phyloP scores from a whole-genome alignment of 163 green algal genomes.

The Coccomyxa subellipsoidea region DNA sequence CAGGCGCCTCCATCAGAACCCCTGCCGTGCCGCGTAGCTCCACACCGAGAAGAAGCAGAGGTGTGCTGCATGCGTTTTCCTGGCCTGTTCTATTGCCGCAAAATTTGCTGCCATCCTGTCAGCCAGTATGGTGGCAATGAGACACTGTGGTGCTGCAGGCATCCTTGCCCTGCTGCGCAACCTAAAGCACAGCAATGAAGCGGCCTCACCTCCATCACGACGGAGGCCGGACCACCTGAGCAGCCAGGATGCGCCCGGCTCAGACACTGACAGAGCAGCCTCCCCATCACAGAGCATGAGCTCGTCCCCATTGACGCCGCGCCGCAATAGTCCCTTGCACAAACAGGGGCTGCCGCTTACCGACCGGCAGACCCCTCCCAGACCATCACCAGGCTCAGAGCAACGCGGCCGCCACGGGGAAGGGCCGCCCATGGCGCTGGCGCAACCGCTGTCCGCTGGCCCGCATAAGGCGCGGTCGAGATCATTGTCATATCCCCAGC shows the following conservation, averaged over 20 bases:
- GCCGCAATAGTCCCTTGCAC: not conserved
- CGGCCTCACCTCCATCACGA: not conserved
- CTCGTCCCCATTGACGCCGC: not conserved
- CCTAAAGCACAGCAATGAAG: not conserved
- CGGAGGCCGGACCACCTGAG: not conserved
- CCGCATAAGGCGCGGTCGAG: not conserved
- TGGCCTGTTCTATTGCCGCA: not conserved
- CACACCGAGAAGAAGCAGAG: not conserved
- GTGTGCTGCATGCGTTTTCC: not conserved
- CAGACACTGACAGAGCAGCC: not conserved
- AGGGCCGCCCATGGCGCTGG: not conserved
- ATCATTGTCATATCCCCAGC: not conserved
- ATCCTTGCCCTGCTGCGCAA: not conserved
- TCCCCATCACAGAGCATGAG: not conserved
- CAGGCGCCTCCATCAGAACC: not conserved
- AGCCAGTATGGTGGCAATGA: not conserved
- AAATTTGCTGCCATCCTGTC: not conserved
- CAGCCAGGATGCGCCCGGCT: not conserved
- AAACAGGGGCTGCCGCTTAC: not conserved
- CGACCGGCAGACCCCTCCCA: not conserved
- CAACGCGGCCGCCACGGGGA: not conserved
- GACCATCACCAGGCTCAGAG: not conserved
- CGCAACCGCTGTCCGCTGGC: not conserved
- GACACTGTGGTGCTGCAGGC: slow-evolving; percentile 2
- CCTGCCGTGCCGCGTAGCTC: not conserved